phyloP scores from a whole-genome alignment of 2,329 filamentous ascomycete genomes.

The Phyllachora maydis region DNA sequence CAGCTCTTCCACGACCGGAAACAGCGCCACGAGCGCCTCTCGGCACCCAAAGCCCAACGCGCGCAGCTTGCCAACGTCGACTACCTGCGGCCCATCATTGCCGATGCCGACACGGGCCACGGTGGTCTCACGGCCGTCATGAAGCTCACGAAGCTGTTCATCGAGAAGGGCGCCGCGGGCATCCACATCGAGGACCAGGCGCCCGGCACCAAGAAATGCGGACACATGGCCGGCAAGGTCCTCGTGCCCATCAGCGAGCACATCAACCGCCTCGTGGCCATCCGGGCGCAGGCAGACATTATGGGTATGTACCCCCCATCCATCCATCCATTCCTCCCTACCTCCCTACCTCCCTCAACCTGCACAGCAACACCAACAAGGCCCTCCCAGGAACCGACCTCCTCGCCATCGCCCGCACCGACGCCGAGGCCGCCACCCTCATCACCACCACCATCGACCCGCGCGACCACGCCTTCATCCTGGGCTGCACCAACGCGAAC shows the following conservation, averaged over 20 bases:
- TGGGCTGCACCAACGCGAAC: constrained; percentile 70
- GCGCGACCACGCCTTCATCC: constrained; percentile 84
- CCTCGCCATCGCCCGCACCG: constrained; percentile 78
- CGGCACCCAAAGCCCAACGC: constrained; percentile 52
- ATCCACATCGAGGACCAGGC: constrained; percentile 99
- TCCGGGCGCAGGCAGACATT: constrained; percentile 93
- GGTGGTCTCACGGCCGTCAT: constrained; percentile 96
- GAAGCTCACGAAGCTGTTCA: constrained; percentile 96
- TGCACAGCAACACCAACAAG: constrained; percentile 1
- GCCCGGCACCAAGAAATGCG: constrained; percentile 97
- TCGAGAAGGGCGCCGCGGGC: constrained; percentile 89
- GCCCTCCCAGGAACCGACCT: constrained; percentile 44
- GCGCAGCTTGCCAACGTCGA: constrained; percentile 60
- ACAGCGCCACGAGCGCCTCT: constrained; percentile 85
- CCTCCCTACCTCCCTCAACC: too few relatives aligned
- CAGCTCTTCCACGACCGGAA: constrained; percentile 99
- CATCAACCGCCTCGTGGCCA: constrained; percentile 92
- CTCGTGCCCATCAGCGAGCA: constrained; percentile 93
- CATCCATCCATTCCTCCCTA: constrained; percentile 1
- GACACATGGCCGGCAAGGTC: constrained; percentile 98
- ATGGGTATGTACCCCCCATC: constrained; percentile 52
- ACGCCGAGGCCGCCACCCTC: too few relatives aligned
- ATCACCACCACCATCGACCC: constrained; percentile 92
- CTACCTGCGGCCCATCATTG: constrained; percentile 88
- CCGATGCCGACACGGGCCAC: constrained; percentile 93